These are phyloP conservation scores for Didymella arachidicola DNA, from an alignment of 2,329 filamentous ascomycete species.

Conservation along the genomic window DNA sequence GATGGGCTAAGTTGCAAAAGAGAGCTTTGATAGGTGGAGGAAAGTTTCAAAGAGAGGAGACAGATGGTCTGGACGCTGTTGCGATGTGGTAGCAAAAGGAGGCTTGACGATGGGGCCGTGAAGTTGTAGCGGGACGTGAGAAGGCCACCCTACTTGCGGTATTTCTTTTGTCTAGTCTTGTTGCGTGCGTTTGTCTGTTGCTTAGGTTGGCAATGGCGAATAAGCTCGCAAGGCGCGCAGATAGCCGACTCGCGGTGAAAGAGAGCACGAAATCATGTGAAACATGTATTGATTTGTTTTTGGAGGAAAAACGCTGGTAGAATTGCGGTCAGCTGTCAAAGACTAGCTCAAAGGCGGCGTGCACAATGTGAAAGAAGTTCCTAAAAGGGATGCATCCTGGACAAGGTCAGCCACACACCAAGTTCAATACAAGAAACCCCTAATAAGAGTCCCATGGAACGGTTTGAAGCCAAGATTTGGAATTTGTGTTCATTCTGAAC, in stretches of 20 bases:
- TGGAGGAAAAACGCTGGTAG: not conserved
- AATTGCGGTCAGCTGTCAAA: not conserved
- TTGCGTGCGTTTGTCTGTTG: not conserved
- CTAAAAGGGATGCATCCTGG: not conserved
- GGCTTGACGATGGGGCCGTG: not conserved
- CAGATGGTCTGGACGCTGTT: not conserved
- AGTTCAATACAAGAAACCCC: not conserved
- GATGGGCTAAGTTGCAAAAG: not conserved
- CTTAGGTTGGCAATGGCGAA: not conserved
- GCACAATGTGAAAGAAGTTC: not conserved
- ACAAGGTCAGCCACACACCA: not conserved
- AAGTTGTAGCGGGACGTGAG: not conserved
- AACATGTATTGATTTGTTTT: not conserved
- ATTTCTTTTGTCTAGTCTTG: not conserved
- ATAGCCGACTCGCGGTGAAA: not conserved
- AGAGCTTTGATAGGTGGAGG: not conserved
- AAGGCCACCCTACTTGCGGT: not conserved
- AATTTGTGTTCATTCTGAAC: not conserved
- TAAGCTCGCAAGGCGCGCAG: not conserved
- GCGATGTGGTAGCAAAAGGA: not conserved
- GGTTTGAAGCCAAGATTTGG: not conserved
- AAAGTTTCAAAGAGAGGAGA: not conserved
- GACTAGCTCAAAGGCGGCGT: not conserved
- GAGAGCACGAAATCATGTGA: not conserved
- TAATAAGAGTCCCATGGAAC: not conserved